Evolutionary conservation across 306 rosid species (phyloP).

Genomic region (Cicer bijugum): DNA sequence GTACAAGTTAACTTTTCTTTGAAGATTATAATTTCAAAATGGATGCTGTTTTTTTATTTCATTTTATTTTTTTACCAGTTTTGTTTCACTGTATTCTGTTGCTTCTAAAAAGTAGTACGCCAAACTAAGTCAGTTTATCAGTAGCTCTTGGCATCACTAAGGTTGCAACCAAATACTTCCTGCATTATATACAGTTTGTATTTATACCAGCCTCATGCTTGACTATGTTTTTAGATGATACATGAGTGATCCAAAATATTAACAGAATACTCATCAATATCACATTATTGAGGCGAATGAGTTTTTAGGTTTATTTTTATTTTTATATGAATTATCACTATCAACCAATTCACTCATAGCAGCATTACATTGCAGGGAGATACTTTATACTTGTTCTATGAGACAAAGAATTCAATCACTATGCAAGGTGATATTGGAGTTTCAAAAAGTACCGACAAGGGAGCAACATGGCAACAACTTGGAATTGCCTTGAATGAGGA

Average conservation of each 20-base stretch:
- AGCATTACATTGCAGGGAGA: conserved; percentile 64
- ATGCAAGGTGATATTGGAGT: conserved; percentile 97
- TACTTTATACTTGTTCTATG: conserved; percentile 76
- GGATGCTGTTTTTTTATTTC: neutral
- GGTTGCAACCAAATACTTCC: neutral
- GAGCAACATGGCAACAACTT: conserved; percentile 90
- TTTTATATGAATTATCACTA: conserved; percentile 13
- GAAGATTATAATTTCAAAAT: conserved; percentile 4
- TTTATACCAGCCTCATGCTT: neutral
- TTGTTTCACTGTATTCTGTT: neutral
- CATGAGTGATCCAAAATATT: neutral
- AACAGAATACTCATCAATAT: conserved; percentile 1
- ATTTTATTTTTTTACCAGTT: neutral
- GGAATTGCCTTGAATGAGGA: conserved; percentile 92
- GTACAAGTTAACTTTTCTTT: conserved; percentile 16
- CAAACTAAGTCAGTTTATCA: neutral
- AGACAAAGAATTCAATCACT: conserved; percentile 83
- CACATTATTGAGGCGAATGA: conserved; percentile 22
- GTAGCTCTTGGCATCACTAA: conserved; percentile 15
- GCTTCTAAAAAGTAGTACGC: conserved; percentile 1
- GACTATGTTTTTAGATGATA: conserved; percentile 2
- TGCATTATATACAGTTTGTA: conserved; percentile 3
- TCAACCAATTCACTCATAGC: conserved; percentile 39
- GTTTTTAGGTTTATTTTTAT: conserved; percentile 14
- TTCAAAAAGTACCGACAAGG: conserved; percentile 85